Percentiles rank a stretch among this genome's conserved stretches.
Conservation (phyloP, 1,284 basidiomycete genomes). For the Trichosporon asahii region DNA sequence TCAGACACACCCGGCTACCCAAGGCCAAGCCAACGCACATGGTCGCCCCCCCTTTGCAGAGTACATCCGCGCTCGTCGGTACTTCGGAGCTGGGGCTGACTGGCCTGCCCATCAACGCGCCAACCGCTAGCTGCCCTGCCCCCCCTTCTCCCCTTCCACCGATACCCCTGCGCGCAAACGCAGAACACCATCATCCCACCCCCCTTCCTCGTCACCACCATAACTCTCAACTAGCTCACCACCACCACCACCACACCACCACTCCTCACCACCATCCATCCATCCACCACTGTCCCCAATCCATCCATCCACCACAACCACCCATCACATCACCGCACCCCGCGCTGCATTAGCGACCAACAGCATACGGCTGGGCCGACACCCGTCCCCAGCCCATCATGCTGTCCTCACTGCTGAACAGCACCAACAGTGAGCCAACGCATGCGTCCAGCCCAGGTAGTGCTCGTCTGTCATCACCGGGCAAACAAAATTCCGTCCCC, state of each 20-base stretch:
- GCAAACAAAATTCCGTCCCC: constrained; percentile 8
- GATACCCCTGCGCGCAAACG: background rate
- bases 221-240: constrained; percentile 4
- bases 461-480: background rate
- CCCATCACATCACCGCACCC: background rate
- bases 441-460: constrained; percentile 7
- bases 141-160: background rate
- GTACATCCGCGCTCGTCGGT: constrained; percentile 2
- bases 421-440: constrained; percentile 11
- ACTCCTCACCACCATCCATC: constrained; percentile 6
- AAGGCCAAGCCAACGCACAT: background rate
- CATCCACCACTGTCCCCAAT: constrained; percentile 8
- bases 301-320: constrained; percentile 8
- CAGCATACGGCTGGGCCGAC: constrained; percentile 5
- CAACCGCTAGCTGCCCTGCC: background rate
- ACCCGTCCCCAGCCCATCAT: constrained; percentile 4
- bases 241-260: constrained; percentile 10
- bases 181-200: background rate
- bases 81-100: background rate
- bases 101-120: background rate
- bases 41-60: background rate
- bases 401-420: constrained; percentile 16
- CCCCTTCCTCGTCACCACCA: constrained; percentile 7
- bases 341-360: constrained; percentile 3
- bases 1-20: background rate